Percentiles rank a stretch among this genome's conserved stretches.
Conservation (phyloP, 305 asterid genomes). For the Solanum hybrid region DNA sequence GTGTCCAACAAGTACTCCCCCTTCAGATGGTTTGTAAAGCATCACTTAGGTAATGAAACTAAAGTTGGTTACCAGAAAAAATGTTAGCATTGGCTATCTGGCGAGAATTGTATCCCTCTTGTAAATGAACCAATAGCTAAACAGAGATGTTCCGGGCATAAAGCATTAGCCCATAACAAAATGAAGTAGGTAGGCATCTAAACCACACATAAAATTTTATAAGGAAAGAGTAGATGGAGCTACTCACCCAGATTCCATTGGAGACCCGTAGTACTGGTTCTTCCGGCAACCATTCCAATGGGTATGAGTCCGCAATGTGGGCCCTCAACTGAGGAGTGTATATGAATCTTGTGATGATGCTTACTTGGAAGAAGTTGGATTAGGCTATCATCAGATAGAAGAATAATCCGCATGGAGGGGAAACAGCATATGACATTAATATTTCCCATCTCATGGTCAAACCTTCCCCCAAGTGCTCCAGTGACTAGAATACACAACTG, state of each 20-base stretch:
- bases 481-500: slow-evolving; percentile 79
- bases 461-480: slow-evolving; percentile 98
- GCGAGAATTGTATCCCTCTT: background rate
- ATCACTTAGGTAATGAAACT: background rate
- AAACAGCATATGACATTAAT: slow-evolving; percentile 64
- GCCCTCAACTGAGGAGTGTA: slow-evolving; percentile 53
- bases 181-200: background rate
- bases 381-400: slow-evolving; percentile 79
- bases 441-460: slow-evolving; percentile 89
- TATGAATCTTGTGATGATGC: slow-evolving; percentile 59
- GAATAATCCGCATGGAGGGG: slow-evolving; percentile 47
- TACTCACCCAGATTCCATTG: slow-evolving; percentile 81
- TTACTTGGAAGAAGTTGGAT: slow-evolving; percentile 73
- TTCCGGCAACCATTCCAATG: slow-evolving; percentile 48
- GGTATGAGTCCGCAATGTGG: slow-evolving; percentile 94
- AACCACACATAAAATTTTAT: background rate
- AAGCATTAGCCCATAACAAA: background rate
- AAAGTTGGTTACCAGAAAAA: background rate
- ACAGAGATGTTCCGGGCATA: background rate
- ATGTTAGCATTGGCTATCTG: background rate
- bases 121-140: background rate
- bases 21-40: background rate
- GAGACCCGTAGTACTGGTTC: slow-evolving; percentile 74
- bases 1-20: background rate
- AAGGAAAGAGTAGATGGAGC: background rate